Evolutionary conservation across 495 filamentous ascomycete species (phyloP), one percentile per base, ranked within the genome.

Genomic region (Jackrogersella minutella): DNA sequence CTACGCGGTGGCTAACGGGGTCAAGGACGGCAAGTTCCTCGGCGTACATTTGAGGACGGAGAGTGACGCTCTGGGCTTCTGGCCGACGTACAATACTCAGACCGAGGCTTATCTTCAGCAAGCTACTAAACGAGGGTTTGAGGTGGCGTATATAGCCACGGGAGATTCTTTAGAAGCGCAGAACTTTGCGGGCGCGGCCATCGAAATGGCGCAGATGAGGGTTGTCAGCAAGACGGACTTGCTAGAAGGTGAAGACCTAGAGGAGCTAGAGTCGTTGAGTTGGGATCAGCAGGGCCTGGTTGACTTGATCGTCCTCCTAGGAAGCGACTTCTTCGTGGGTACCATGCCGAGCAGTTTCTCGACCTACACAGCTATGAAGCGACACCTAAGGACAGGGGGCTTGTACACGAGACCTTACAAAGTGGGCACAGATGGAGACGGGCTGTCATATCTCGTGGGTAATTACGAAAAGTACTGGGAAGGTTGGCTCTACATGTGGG

Each of bases 281-380:
- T 82, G 80, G 80, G 80, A 82, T 58, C 80, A 81, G 60, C 76
- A 81, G 53, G 80, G 71, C 0, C 67, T 82, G 11, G 52, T 82
- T 1, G 80, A 82, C 44, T 77, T 78, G 16, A 62, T 81, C 19
- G 76, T 79, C 0, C 51, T 82, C 10, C 57, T 80, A 5, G 77
- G 75, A 7, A 73, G 75, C 30, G 73, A 81, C 41, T 78, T 75
- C 47, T 82, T 82, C 50, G 53, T 79, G 0, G 79, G 79, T 0
- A 71, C 78, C 6, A 81, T 75, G 57, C 80, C 79, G 1, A 80
- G 79, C 51, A 81, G 79, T n/a, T 82, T 82, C 65, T 79, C 78
- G 17, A 70, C 81, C 28, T 78, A 78, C 30, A 74, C 79, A n/a
- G 79, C 79, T 1, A 68, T 77, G 56, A 82, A 82, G 59, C 68